A percentile compares a stretch with the other conserved stretches of the same genome.
Conservation (phyloP, 257 asterid species). For the Nicotiana tabacum region DNA sequence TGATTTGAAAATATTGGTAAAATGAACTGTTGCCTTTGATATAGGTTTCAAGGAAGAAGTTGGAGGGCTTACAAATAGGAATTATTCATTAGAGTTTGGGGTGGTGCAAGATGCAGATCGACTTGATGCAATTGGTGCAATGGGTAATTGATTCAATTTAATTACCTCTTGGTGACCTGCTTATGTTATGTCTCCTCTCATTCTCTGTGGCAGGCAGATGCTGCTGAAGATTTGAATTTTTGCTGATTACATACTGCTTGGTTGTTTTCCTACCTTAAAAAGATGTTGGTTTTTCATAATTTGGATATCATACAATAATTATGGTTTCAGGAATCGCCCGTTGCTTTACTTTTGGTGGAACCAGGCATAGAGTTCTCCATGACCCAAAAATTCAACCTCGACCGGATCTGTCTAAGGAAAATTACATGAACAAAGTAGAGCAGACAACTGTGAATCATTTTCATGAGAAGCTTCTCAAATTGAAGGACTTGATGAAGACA, state of each 20-base stretch:
- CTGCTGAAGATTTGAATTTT: neutral
- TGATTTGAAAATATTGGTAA: neutral
- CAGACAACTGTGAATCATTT: constrained; percentile 93
- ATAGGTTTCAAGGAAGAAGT: constrained; percentile 86
- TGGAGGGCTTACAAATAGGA: constrained; percentile 33
- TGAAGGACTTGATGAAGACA: constrained; percentile 81
- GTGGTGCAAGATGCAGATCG: constrained; percentile 98
- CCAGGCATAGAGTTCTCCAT: constrained; percentile 69
- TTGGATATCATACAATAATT: neutral
- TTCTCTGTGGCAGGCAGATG: constrained; percentile 2
- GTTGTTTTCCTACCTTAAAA: neutral
- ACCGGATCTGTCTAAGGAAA: constrained; percentile 65
- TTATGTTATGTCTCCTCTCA: neutral
- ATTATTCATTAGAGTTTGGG: constrained; percentile 57
- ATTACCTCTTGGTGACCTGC: neutral
- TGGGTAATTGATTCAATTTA: constrained; percentile 40
- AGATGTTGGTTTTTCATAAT: neutral
- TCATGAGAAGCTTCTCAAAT: constrained; percentile 86
- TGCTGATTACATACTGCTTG: neutral
- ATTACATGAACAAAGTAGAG: constrained; percentile 83
- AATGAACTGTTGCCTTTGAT: neutral
- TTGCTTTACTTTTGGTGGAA: constrained; percentile 93
- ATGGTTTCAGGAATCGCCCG: constrained; percentile 74
- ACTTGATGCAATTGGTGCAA: constrained; percentile 98
- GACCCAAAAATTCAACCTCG: constrained; percentile 77